Base-by-base conservation (phyloP, 176 grass and related monocot genomes). In the Lolium perenne region DNA sequence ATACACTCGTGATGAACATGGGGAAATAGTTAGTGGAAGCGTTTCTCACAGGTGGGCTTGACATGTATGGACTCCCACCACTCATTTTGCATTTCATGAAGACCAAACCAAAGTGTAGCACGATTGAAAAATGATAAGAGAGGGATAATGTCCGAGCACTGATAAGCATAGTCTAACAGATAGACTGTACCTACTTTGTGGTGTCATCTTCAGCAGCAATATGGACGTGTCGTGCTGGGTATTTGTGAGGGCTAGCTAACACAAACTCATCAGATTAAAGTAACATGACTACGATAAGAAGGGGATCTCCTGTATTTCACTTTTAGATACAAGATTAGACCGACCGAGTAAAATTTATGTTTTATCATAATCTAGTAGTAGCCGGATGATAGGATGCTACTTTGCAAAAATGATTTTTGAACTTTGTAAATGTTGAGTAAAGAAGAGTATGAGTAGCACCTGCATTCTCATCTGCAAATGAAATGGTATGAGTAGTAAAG, bases 1-100 rank as follows among this genome's bases (percentile, higher is more conserved):
- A 1, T 17, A 29, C 23, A 63, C 41, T 41, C 54, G 81, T 88
- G 81, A 79, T 64, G 54, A 73, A 84, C 82, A 85, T 85, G 87
- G 17, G 22, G 35, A 32, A 46, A 72, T 38, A 32, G 48, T 41
- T 68, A 79, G 7, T 63, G 14, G 49, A 47, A 80, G 51, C 32
- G 55, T 22, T 72, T 64, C 12, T 80, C 38, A 59, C 13, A 22
- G 58, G 35, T 85, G 87, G 67, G 8, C 56, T 65, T 84, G 4
- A 15, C 38, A 75, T 75, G 48, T n/a, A 12, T 58, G 58, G 67
- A 53, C 57, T 75, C 53, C 69, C 82, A 89, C 48, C 21, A 56
- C 32, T 62, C 66, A 71, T 16, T 51, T 88, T 16, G 15, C 57
- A 45, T 47, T 54, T 56, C 48, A 56, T 0, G 12, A 46, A 3